Evolutionary conservation across 2,329 filamentous ascomycete species (phyloP).

Genomic region (Ophiocordyceps australis): DNA sequence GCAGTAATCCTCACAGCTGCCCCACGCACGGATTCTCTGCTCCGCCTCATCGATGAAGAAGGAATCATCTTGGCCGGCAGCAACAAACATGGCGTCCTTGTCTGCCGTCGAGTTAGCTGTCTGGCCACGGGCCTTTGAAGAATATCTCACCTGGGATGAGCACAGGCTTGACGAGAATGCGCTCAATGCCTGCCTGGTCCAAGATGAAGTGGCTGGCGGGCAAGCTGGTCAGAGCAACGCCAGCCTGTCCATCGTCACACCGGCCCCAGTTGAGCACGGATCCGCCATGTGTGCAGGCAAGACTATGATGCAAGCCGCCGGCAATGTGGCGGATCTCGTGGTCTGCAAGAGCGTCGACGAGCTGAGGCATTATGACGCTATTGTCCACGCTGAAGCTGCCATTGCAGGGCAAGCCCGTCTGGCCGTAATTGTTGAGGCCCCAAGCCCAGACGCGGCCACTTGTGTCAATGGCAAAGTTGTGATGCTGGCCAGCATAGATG

Average conservation of each 20-base stretch:
- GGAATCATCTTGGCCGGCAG: too few relatives aligned
- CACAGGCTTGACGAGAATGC: too few relatives aligned
- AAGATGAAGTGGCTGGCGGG: too few relatives aligned
- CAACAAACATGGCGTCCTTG: too few relatives aligned
- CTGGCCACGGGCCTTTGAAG: too few relatives aligned
- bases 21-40: too few relatives aligned
- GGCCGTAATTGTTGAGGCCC: slow-evolving; percentile 55
- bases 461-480: slow-evolving; percentile 49
- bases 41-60: too few relatives aligned
- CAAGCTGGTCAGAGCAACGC: too few relatives aligned
- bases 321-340: slow-evolving; percentile 37
- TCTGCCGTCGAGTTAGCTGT: too few relatives aligned
- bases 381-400: slow-evolving; percentile 33
- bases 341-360: slow-evolving; percentile 29
- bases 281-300: slow-evolving; percentile 21
- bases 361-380: slow-evolving; percentile 19
- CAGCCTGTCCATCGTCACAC: slow-evolving; percentile 17
- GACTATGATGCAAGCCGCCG: slow-evolving; percentile 20
- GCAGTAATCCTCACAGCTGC: too few relatives aligned
- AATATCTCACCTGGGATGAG: too few relatives aligned
- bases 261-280: slow-evolving; percentile 26
- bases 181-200: too few relatives aligned
- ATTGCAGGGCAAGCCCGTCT: slow-evolving; percentile 42
- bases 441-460: slow-evolving; percentile 48
- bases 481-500: slow-evolving; percentile 41